Percentiles rank a stretch among this genome's conserved stretches.
Conservation (phyloP, 2,329 filamentous ascomycete genomes). For the Ceratocystis lukuohia region DNA sequence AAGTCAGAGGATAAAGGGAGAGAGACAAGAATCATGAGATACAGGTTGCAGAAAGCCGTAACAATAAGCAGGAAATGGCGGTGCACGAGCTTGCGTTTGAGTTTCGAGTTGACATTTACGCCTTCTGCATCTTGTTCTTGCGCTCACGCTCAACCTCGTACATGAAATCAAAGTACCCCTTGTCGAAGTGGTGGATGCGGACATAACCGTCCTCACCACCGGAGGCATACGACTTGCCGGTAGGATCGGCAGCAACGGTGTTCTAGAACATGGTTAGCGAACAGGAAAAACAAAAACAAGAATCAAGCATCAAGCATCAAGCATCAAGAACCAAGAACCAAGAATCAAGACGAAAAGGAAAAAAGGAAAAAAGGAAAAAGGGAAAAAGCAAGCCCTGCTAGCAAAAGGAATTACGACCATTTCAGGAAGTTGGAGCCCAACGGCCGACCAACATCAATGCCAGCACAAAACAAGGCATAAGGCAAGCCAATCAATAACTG, state of each 20-base stretch:
- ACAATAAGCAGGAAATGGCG: not conserved
- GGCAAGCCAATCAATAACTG: too few relatives aligned
- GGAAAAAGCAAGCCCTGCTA: not conserved
- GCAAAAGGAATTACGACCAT: not conserved
- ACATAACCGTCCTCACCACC: slow-evolving; percentile 98
- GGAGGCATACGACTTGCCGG: slow-evolving; percentile 82
- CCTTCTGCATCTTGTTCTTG: slow-evolving; percentile 29
- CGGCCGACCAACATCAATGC: not conserved
- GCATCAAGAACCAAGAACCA: not conserved
- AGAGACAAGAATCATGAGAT: not conserved
- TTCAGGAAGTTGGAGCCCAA: not conserved
- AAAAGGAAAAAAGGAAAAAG: not conserved
- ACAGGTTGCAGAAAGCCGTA: slow-evolving; percentile 3
- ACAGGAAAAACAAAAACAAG: not conserved
- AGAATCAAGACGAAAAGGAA: not conserved
- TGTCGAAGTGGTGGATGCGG: slow-evolving; percentile 95
- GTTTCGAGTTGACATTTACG: slow-evolving; percentile 7
- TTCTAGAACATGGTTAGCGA: slow-evolving; percentile 37
- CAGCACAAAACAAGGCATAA: too few relatives aligned
- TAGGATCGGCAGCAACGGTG: slow-evolving; percentile 86
- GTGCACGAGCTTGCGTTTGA: too few relatives aligned
- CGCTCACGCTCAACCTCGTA: slow-evolving; percentile 94
- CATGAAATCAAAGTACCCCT: slow-evolving; percentile 95
- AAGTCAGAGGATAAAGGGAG: slow-evolving; percentile 6
- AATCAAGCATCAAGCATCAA: not conserved